Conservation (phyloP, 495 filamentous ascomycete species). For the Clohesyomyces aquaticus region DNA sequence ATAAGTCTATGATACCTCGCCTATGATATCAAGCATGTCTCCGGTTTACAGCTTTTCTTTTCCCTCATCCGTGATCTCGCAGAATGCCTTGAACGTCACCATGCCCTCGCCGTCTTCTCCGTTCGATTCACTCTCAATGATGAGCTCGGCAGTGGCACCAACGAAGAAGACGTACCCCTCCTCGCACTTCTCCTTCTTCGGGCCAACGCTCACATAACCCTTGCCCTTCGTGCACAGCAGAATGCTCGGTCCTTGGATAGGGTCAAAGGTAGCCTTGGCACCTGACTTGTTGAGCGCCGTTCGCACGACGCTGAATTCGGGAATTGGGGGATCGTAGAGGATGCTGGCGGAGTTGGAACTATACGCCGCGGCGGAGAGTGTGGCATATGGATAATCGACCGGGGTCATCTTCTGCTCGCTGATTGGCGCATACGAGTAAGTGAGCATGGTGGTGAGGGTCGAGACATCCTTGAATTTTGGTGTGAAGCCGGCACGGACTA, state of each 20-base stretch:
- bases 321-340: constrained; percentile 93
- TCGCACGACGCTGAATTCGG: constrained; percentile 91
- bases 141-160: constrained; percentile 82
- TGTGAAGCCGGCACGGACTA: constrained; percentile 94
- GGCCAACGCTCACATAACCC: constrained; percentile 82
- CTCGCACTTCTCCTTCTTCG: constrained; percentile 71
- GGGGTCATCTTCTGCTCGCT: constrained; percentile 91
- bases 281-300: constrained; percentile 70
- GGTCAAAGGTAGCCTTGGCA: constrained; percentile 83
- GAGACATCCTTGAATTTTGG: constrained; percentile 97
- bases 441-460: constrained; percentile 89
- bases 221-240: constrained; percentile 83
- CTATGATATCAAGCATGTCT: no score
- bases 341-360: constrained; percentile 67
- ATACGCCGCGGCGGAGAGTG: constrained; percentile 77
- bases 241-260: constrained; percentile 86
- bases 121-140: constrained; percentile 62
- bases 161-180: constrained; percentile 90
- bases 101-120: constrained; percentile 63
- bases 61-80: constrained; percentile 61
- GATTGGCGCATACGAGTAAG: constrained; percentile 91
- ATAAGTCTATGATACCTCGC: not conserved
- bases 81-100: constrained; percentile 93
- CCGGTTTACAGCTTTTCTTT: constrained; percentile 16
- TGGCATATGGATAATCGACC: constrained; percentile 77